Evolutionary conservation across 192 early-diverging fungal species (phyloP), one percentile per base, ranked within the genome.

Genomic region (Lobulomyces angularis): DNA sequence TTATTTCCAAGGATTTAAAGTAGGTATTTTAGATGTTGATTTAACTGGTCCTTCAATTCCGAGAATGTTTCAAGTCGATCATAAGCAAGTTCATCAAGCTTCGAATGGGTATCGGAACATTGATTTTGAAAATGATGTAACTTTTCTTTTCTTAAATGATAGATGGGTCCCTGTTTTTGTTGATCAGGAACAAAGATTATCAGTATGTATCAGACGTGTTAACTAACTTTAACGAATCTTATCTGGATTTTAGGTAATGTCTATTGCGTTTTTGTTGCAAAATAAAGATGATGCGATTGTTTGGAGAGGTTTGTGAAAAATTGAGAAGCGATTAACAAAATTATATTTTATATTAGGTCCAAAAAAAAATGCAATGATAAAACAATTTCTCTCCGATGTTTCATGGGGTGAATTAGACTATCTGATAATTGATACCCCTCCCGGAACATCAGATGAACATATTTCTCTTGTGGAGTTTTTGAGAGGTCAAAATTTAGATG

Each of bases 371-470:
- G 60, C 77, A 6, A 64, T 90, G 55, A 96, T 98, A 53, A 91
- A 92, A 44, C 94, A 96, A 65, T 98, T 98, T 45, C 59, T 98
- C 23, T 71, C 74, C 43, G 94, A 98, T 63, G 90, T 98, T 8
- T 84, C 85, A 48, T 98, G 91, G 91, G 79, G 80, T 25, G 60
- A 70, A 8, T 55, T 95, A 23, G 94, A 98, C 50, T 94, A 79
- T 56, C 62, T 98, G 36, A 56, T 98, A 8, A 69, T 98, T 27
- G 94, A 98, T 53, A 98, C 94, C 9, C 94, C 94, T 4, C 94
- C 94, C 3, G 86, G 93, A 17, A 98, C 94, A 2, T 86, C 86
- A 1, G 94, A 98, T 57, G 94, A 98, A 56, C 94, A 98, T 49
- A 59, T 98, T 41, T 81, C 88, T 12, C 71, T 96, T 1, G 77